Evolutionary conservation across 2,329 filamentous ascomycete species (phyloP).

Genomic region (Macrophomina tecta): DNA sequence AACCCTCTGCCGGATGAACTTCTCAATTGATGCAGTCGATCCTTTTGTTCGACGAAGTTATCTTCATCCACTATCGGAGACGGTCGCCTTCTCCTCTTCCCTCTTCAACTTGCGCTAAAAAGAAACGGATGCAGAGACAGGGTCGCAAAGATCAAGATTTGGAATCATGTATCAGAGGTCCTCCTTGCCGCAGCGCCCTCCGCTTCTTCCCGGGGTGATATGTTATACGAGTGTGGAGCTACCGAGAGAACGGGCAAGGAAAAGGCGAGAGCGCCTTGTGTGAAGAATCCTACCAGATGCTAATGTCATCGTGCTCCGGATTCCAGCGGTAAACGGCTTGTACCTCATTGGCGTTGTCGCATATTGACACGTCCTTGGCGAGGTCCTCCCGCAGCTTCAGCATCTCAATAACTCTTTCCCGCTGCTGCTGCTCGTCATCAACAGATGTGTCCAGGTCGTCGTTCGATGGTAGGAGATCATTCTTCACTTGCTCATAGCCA

Average conservation of each 20-base stretch:
- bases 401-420: conserved; percentile 1
- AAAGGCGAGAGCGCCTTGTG: not conserved
- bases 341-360: conserved; percentile 17
- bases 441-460: not conserved
- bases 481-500: too few species aligned
- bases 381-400: conserved; percentile 9
- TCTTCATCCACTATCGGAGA: too few species aligned
- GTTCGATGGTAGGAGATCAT: not conserved
- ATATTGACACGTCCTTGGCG: conserved; percentile 16
- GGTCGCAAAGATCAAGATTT: not conserved
- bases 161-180: not conserved
- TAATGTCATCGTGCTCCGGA: conserved; percentile 8
- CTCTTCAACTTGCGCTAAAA: too few species aligned
- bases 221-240: too few species aligned
- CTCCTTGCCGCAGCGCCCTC: too few species aligned
- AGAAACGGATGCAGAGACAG: too few species aligned
- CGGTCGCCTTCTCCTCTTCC: too few species aligned
- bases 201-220: too few species aligned
- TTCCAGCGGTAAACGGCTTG: conserved; percentile 16
- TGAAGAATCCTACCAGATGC: not conserved
- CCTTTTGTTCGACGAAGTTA: too few species aligned
- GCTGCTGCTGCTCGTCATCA: too few species aligned
- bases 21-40: not conserved
- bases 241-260: not conserved
- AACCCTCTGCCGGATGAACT: not conserved